A percentile compares a stretch with the other conserved stretches of the same genome.
phyloP scores from a whole-genome alignment of 83 land plant genomes.

The Picea engelmannii region DNA sequence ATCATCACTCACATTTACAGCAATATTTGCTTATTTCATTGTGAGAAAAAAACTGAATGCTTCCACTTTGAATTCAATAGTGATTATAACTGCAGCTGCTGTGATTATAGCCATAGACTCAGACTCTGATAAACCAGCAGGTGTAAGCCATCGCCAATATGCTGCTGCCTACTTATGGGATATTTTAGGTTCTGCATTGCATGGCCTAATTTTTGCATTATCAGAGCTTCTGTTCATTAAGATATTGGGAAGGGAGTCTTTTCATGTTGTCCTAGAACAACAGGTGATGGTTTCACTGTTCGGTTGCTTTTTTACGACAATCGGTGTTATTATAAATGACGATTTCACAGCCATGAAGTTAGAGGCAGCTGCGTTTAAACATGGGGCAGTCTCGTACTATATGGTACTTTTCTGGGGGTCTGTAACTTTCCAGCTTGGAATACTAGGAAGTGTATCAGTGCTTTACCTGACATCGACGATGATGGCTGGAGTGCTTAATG shows the following conservation, averaged over 20 bases:
- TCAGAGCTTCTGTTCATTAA: slow-evolving; percentile 78
- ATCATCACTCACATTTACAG: slow-evolving; percentile 70
- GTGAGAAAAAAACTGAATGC: slow-evolving; percentile 64
- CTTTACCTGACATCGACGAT: slow-evolving; percentile 73
- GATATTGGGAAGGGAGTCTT: slow-evolving; percentile 69
- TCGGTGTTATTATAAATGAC: slow-evolving; percentile 47
- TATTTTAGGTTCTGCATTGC: slow-evolving; percentile 81
- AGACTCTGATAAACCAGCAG: slow-evolving; percentile 56
- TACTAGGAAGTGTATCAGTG: slow-evolving; percentile 74
- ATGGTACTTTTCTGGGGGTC: slow-evolving; percentile 81
- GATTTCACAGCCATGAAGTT: slow-evolving; percentile 62
- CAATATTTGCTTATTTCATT: slow-evolving; percentile 65
- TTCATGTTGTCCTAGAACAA: slow-evolving; percentile 85
- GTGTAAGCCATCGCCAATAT: slow-evolving; percentile 46
- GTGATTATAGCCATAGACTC: slow-evolving; percentile 75
- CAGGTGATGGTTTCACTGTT: slow-evolving; percentile 76
- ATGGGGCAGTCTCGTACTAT: slow-evolving; percentile 55
- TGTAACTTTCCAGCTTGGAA: slow-evolving; percentile 74
- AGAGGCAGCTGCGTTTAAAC: slow-evolving; percentile 57
- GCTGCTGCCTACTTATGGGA: slow-evolving; percentile 65
- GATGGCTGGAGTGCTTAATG: slow-evolving; percentile 83
- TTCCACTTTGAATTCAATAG: slow-evolving; percentile 67
- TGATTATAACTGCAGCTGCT: slow-evolving; percentile 67
- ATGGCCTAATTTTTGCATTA: slow-evolving; percentile 85
- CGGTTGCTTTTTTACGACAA: slow-evolving; percentile 66